Evolutionary conservation across 805 yeast genomes (phyloP).

Genomic region (Wickerhamiella cacticola): DNA sequence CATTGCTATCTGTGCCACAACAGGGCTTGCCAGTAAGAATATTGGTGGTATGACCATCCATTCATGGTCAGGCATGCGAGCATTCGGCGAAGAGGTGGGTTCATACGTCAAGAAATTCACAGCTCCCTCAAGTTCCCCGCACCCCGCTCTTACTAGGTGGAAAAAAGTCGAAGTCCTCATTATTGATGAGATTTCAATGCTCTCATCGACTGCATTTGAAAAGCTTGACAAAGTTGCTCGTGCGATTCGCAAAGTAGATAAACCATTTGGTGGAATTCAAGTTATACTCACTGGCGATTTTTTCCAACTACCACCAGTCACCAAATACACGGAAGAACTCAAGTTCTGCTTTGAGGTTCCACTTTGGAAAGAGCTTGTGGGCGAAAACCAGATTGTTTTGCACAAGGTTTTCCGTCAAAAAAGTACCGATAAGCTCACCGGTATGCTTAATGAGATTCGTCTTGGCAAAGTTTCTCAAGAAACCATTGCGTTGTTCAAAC

Average conservation of each 20-base stretch:
- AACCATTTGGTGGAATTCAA: slow-evolving; percentile 92
- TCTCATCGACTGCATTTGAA: slow-evolving; percentile 62
- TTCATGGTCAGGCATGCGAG: slow-evolving; percentile 70
- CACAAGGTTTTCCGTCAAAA: slow-evolving; percentile 77
- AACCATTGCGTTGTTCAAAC: slow-evolving; percentile 38
- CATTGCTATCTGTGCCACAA: slow-evolving; percentile 86
- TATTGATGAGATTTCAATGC: slow-evolving; percentile 90
- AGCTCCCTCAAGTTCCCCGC: slow-evolving; percentile 31
- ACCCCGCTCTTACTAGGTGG: slow-evolving; percentile 38
- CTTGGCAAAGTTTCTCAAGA: slow-evolving; percentile 47
- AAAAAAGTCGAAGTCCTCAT: slow-evolving; percentile 52
- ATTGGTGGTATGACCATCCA: slow-evolving; percentile 84
- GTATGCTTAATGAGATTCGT: slow-evolving; percentile 72
- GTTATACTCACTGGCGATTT: slow-evolving; percentile 84
- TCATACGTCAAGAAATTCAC: slow-evolving; percentile 37
- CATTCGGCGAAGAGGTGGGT: slow-evolving; percentile 44
- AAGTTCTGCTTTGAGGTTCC: slow-evolving; percentile 60
- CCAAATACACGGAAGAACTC: background rate
- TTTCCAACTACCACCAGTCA: slow-evolving; percentile 87
- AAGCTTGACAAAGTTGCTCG: slow-evolving; percentile 63
- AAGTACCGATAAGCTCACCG: slow-evolving; percentile 52
- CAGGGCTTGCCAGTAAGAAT: slow-evolving; percentile 88
- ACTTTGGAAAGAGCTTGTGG: slow-evolving; percentile 55
- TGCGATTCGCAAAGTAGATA: slow-evolving; percentile 35
- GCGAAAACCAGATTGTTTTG: slow-evolving; percentile 47